Conservation (phyloP, 305 asterid species). For the Stenogyne calaminthoides region DNA sequence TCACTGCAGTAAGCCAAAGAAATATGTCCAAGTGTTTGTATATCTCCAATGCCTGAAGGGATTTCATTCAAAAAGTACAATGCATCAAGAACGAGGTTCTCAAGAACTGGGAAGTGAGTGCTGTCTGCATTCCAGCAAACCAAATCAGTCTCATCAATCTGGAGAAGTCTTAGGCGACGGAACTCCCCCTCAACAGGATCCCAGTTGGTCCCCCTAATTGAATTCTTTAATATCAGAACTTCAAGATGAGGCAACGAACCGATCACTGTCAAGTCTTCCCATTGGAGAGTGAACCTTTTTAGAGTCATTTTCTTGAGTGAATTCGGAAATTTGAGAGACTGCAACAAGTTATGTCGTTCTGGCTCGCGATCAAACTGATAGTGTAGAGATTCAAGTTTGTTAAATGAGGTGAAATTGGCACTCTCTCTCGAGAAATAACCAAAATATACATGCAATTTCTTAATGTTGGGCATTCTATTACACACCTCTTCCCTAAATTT, state of each 20-base stretch:
- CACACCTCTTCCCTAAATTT: not conserved
- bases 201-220: not conserved
- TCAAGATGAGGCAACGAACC: not conserved
- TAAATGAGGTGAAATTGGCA: not conserved
- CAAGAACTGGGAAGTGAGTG: not conserved
- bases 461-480: constrained; percentile 24
- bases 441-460: not conserved
- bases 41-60: not conserved
- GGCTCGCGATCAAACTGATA: too few species aligned
- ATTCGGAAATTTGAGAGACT: not conserved
- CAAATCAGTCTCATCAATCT: not conserved
- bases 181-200: not conserved
- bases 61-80: not conserved
- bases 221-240: not conserved
- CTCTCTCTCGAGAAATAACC: too few species aligned
- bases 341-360: too few species aligned
- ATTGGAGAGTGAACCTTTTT: not conserved
- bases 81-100: not conserved
- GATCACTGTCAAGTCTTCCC: not conserved
- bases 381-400: not conserved
- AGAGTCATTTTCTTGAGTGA: not conserved
- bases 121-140: not conserved
- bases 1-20: not conserved
- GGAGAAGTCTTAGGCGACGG: not conserved
- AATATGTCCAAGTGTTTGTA: not conserved